phyloP scores from a whole-genome alignment of 352 stramenopile genomes.

The Hyaloperonospora arabidopsidis region DNA sequence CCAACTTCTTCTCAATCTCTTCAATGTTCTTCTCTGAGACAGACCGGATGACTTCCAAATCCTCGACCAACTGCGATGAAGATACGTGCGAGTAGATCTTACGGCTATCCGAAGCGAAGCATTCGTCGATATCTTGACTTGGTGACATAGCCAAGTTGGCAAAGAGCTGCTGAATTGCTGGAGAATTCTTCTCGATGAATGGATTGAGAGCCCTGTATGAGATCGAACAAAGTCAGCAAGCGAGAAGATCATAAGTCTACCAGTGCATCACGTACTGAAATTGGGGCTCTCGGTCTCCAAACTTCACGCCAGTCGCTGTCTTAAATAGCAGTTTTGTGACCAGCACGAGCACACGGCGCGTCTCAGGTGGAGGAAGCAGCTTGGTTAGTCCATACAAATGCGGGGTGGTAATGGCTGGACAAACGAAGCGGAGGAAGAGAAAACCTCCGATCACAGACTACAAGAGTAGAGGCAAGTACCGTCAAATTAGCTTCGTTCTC shows the following conservation, averaged over 20 bases:
- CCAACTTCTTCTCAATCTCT: slow-evolving; percentile 63
- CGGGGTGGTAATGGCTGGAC: slow-evolving; percentile 79
- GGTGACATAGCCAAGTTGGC: slow-evolving; percentile 57
- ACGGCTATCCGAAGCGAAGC: slow-evolving; percentile 62
- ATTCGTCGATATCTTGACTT: slow-evolving; percentile 60
- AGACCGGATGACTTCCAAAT: slow-evolving; percentile 55
- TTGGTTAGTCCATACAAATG: slow-evolving; percentile 78
- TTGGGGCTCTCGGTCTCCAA: slow-evolving; percentile 76
- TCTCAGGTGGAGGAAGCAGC: slow-evolving; percentile 57
- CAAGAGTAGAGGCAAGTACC: slow-evolving; percentile 4
- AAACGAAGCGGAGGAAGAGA: slow-evolving; percentile 84
- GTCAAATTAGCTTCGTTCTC: not conserved
- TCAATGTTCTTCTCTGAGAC: slow-evolving; percentile 67
- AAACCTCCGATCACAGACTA: slow-evolving; percentile 84
- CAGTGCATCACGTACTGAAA: slow-evolving; percentile 47
- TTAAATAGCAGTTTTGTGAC: slow-evolving; percentile 87
- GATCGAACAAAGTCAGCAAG: slow-evolving; percentile 1
- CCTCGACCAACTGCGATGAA: slow-evolving; percentile 44
- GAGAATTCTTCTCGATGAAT: slow-evolving; percentile 81
- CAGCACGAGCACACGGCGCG: slow-evolving; percentile 75
- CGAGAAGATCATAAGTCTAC: not conserved
- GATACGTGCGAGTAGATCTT: slow-evolving; percentile 65
- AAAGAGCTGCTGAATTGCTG: slow-evolving; percentile 72
- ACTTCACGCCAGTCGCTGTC: slow-evolving; percentile 78
- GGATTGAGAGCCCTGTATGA: slow-evolving; percentile 66